Conservation (phyloP, 495 filamentous ascomycete genomes). For the Penicillium pulvis region DNA sequence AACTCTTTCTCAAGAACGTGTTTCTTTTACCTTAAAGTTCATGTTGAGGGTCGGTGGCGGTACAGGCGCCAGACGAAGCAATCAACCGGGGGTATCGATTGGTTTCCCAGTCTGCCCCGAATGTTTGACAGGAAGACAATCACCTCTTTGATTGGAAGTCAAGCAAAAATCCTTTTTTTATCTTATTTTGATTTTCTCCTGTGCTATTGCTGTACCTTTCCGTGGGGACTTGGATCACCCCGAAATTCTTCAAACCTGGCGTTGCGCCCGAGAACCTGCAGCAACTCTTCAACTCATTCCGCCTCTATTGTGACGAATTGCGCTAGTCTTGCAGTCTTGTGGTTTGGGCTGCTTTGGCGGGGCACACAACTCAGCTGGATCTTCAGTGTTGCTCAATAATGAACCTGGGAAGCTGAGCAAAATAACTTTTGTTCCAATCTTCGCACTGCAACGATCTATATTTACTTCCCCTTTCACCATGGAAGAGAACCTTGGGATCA, state of each 20-base stretch:
- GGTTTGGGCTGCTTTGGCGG: neutral
- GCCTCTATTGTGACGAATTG: neutral
- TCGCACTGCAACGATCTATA: neutral
- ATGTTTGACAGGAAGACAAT: neutral
- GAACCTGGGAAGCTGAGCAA: neutral
- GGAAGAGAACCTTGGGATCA: conserved; percentile 26
- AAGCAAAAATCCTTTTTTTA: neutral
- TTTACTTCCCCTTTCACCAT: conserved; percentile 15
- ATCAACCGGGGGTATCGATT: neutral
- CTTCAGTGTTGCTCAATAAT: neutral
- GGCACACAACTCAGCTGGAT: neutral
- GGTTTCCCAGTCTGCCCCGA: neutral
- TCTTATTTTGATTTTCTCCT: neutral
- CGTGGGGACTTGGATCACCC: neutral
- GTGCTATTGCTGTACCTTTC: neutral
- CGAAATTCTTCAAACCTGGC: neutral
- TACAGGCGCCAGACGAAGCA: neutral
- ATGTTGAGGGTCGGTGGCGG: neutral
- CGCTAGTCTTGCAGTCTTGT: neutral
- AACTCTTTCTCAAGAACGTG: neutral
- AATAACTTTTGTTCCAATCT: neutral
- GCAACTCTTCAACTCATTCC: neutral
- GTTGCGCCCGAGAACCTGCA: neutral
- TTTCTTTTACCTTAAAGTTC: neutral
- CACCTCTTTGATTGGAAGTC: neutral